Percentiles rank a stretch among this genome's conserved stretches.
Conservation (phyloP, 805 yeast species). For the Sporopachydermia quercuum region DNA sequence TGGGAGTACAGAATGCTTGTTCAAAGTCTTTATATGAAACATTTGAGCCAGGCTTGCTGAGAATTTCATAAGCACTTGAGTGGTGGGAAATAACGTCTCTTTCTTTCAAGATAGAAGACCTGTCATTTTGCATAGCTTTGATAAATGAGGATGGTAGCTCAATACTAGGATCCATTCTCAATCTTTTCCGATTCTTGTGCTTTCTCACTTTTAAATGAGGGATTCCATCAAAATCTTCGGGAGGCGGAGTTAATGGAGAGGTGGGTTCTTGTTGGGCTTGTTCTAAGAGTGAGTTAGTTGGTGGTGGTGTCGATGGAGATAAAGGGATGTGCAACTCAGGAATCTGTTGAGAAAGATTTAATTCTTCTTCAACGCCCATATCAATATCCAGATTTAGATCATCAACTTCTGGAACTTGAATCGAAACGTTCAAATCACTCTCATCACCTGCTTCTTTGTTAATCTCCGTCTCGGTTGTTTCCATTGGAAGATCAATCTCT, state of each 20-base stretch:
- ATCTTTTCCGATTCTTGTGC: slow-evolving; percentile 18
- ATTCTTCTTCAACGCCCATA: slow-evolving; percentile 15
- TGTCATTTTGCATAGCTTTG: slow-evolving; percentile 17
- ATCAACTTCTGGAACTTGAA: slow-evolving; percentile 1
- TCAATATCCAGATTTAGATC: slow-evolving; percentile 19
- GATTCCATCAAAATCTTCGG: slow-evolving; percentile 7
- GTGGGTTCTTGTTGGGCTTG: not conserved
- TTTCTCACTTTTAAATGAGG: slow-evolving; percentile 3
- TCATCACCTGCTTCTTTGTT: slow-evolving; percentile 3
- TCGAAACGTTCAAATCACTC: slow-evolving; percentile 3
- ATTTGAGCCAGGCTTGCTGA: not conserved
- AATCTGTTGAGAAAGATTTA: not conserved
- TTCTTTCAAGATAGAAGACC: slow-evolving; percentile 11
- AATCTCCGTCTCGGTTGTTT: no score
- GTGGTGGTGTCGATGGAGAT: slow-evolving; percentile 2
- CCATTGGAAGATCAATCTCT: not conserved
- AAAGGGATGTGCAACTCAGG: slow-evolving; percentile 4
- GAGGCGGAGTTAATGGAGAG: slow-evolving; percentile 4
- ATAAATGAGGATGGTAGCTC: slow-evolving; percentile 29
- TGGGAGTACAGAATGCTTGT: not conserved
- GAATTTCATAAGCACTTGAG: not conserved
- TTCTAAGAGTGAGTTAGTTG: no score
- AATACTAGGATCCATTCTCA: slow-evolving; percentile 29
- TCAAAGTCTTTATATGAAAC: not conserved
- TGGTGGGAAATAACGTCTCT: not conserved